Percentiles rank a stretch among this genome's conserved stretches.
phyloP scores from a whole-genome alignment of 2,329 filamentous ascomycete species.

The Colletotrichum liriopes region DNA sequence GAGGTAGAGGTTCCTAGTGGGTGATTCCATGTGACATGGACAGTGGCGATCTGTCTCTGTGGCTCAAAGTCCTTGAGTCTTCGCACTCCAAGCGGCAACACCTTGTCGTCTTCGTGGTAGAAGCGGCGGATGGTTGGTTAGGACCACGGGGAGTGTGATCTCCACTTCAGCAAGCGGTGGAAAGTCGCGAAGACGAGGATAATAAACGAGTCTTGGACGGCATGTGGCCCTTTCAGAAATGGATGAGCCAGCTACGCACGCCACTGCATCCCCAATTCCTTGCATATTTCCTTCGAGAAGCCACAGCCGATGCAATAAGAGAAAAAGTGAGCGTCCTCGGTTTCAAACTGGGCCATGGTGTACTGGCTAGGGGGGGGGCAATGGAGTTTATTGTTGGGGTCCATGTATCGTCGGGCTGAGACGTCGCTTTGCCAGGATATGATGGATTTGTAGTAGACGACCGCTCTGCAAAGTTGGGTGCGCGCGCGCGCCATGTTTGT shows the following conservation, averaged over 20 bases:
- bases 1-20: conserved; percentile 65
- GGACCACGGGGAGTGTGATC: neutral
- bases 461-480: neutral
- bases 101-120: neutral
- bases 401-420: neutral
- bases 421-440: neutral
- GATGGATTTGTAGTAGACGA: neutral
- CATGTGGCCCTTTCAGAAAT: neutral
- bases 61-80: neutral
- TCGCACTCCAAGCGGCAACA: neutral
- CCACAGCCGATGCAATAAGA: neutral
- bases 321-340: too few relatives aligned
- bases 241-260: neutral
- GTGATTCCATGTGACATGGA: conserved; percentile 12
- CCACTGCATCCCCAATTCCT: too few relatives aligned
- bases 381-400: neutral
- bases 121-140: neutral
- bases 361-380: neutral
- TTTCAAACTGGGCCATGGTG: neutral
- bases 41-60: neutral
- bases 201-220: neutral
- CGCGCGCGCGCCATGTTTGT: neutral
- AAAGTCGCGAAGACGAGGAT: neutral
- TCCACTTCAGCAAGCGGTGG: neutral
- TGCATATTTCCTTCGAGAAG: neutral